phyloP scores from a whole-genome alignment of 2,329 filamentous ascomycete species.

The Pseudogymnoascus sp. region DNA sequence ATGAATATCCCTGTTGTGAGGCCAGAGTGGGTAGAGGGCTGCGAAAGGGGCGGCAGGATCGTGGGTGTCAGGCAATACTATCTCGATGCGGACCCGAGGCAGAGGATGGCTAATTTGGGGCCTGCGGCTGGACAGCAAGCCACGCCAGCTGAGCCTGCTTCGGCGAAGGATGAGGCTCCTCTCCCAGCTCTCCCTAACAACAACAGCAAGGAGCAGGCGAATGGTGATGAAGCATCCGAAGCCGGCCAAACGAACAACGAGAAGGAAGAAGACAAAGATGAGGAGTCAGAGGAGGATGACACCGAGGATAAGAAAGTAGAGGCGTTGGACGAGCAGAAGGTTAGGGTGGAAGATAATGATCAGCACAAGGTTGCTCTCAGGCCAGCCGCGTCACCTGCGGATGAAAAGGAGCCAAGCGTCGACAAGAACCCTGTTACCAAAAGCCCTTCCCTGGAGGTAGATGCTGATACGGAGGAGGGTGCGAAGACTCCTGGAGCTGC shows the following conservation, averaged over 20 bases:
- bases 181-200: conserved; percentile 19
- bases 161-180: conserved; percentile 17
- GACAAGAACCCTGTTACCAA: not conserved
- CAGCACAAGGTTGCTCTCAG: conserved; percentile 47
- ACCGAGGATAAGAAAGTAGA: conserved; percentile 26
- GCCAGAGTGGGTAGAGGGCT: conserved; percentile 96
- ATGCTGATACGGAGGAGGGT: conserved; percentile 9
- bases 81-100: conserved; percentile 64
- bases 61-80: conserved; percentile 95
- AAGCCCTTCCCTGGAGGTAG: conserved; percentile 6
- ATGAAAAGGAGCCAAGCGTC: conserved; percentile 23
- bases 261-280: conserved; percentile 21
- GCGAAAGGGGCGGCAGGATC: conserved; percentile 84
- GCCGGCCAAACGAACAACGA: not conserved
- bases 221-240: conserved; percentile 19
- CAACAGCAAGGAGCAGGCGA: conserved; percentile 19
- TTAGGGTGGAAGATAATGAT: conserved; percentile 48
- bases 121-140: conserved; percentile 10
- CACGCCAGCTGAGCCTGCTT: conserved; percentile 15
- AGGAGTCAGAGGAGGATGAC: conserved; percentile 19
- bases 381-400: conserved; percentile 29
- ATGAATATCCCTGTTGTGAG: conserved; percentile 97
- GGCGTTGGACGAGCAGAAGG: conserved; percentile 47
- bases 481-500: conserved; percentile 44
- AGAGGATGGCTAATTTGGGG: conserved; percentile 24